These are phyloP conservation scores for Exophiala lecanii-corni DNA, from an alignment of 2,329 filamentous ascomycete species.

Conservation along the genomic window DNA sequence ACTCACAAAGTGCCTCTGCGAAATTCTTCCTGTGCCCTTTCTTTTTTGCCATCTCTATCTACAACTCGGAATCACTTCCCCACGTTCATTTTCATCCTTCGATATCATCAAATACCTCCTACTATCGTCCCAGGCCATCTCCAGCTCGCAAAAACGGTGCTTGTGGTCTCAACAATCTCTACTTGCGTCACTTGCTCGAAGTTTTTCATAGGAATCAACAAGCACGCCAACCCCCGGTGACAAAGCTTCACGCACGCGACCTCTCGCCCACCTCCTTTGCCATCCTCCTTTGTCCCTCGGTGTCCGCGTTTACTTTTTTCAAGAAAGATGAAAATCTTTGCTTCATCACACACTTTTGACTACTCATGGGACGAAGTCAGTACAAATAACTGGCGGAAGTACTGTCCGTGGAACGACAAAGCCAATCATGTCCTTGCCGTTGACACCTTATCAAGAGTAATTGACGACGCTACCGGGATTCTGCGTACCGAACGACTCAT, in stretches of 20 bases:
- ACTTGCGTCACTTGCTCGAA: no score
- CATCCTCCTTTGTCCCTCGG: no score
- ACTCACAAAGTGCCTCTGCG: background rate
- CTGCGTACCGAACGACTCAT: constrained; percentile 66
- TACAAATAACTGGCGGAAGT: constrained; percentile 96
- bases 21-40: background rate
- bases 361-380: constrained; percentile 99
- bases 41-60: background rate
- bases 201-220: no score
- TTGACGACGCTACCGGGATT: constrained; percentile 63
- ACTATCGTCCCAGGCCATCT: no score
- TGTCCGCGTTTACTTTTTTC: no score
- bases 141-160: no score
- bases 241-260: constrained; percentile 1
- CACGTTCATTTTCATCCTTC: constrained; percentile 2
- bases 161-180: no score
- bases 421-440: constrained; percentile 95
- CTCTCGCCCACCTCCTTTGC: constrained; percentile 27
- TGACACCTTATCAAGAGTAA: constrained; percentile 74
- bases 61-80: no score
- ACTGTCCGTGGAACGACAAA: constrained; percentile 98
- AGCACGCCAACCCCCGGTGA: no score
- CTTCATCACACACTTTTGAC: constrained; percentile 81
- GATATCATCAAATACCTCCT: no score
- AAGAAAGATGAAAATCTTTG: constrained; percentile 96